Evolutionary conservation across 208 protist species (phyloP).

Genomic region (Leptomonas pyrrhocoris): DNA sequence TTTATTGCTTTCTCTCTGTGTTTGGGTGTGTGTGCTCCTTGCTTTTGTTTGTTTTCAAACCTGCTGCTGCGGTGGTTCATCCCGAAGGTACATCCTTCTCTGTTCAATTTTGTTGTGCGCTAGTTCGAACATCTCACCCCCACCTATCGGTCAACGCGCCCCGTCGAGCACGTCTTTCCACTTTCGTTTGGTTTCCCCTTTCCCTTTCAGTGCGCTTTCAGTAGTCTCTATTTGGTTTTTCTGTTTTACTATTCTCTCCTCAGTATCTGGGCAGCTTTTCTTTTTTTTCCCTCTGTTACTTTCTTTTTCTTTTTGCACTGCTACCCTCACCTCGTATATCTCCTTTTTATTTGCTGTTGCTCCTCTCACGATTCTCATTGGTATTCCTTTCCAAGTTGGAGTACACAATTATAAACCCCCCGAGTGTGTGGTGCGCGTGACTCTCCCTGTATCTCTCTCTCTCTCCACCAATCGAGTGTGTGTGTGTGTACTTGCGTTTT

Average conservation of each 20-base stretch:
- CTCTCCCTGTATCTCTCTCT: not conserved
- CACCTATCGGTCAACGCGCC: not conserved
- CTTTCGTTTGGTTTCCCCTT: not conserved
- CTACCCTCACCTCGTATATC: conserved; percentile 13
- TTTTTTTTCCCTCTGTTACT: conserved; percentile 8
- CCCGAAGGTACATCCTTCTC: not conserved
- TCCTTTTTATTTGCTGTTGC: not conserved
- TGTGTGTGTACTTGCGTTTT: not conserved
- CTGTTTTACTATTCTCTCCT: not conserved
- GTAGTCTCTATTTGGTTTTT: not conserved
- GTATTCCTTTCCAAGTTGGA: not conserved
- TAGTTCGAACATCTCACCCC: not conserved
- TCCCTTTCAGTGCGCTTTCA: conserved; percentile 1
- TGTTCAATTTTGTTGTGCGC: not conserved
- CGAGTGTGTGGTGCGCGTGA: not conserved
- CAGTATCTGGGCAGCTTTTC: not conserved
- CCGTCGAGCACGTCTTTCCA: not conserved
- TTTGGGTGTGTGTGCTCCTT: not conserved
- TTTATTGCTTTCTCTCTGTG: not conserved
- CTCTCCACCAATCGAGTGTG: conserved; percentile 1
- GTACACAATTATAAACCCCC: not conserved
- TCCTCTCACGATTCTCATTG: not conserved
- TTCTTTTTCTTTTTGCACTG: conserved; percentile 12
- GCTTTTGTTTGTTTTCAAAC: not conserved
- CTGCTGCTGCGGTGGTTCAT: not conserved